phyloP scores from a whole-genome alignment of 768 basidiomycete species.

The Inosperma sp. region DNA sequence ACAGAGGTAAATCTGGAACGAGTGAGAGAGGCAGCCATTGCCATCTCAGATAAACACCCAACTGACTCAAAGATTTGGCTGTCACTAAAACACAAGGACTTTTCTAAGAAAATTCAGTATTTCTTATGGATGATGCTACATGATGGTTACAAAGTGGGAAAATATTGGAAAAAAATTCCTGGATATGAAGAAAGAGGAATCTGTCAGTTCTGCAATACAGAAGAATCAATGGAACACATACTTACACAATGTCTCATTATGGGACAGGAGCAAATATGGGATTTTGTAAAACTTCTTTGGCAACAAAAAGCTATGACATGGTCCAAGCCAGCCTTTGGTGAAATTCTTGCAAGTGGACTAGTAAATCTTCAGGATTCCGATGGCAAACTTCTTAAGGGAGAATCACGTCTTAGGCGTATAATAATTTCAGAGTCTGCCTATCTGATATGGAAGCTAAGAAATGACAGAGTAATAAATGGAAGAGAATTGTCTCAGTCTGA shows the following conservation, averaged over 20 bases:
- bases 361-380: not conserved
- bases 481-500: not conserved
- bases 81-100: conserved; percentile 4
- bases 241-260: conserved; percentile 21
- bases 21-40: not conserved
- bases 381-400: not conserved
- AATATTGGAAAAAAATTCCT: conserved; percentile 23
- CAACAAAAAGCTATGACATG: not conserved
- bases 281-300: not conserved
- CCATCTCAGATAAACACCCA: not conserved
- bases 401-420: not conserved
- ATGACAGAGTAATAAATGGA: not conserved
- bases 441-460: conserved; percentile 10
- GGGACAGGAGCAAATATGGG: conserved; percentile 16
- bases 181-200: conserved; percentile 7
- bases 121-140: conserved; percentile 24
- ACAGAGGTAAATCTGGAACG: not conserved
- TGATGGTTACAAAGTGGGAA: conserved; percentile 18
- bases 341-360: conserved; percentile 1
- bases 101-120: conserved; percentile 4
- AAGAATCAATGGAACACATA: conserved; percentile 30
- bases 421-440: conserved; percentile 5
- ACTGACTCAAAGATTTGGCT: conserved; percentile 12
- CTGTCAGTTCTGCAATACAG: conserved; percentile 17
- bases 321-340: not conserved